Conservation (phyloP, 768 basidiomycete species). For the Russula virescens region DNA sequence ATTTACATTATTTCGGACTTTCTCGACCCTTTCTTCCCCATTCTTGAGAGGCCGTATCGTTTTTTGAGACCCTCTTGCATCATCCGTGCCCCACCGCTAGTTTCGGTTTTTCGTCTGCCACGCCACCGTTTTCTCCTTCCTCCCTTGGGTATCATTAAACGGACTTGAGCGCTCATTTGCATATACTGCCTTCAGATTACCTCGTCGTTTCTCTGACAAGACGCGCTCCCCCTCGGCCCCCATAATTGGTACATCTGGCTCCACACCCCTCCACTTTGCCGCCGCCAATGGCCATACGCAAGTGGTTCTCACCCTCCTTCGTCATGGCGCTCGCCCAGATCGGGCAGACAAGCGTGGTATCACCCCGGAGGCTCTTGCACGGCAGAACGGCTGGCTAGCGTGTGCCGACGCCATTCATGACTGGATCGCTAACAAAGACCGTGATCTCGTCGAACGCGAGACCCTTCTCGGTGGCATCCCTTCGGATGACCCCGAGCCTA, state of each 20-base stretch:
- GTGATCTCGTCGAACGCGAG: conserved; percentile 51
- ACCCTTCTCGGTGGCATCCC: conserved; percentile 20
- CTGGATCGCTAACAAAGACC: conserved; percentile 59
- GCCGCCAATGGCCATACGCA: conserved; percentile 87
- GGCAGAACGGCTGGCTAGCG: conserved; percentile 71
- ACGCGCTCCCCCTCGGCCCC: conserved; percentile 59
- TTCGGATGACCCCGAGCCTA: conserved; percentile 30
- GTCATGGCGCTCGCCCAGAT: conserved; percentile 76
- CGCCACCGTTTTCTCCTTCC: conserved; percentile 1
- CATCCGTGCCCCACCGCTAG: background rate
- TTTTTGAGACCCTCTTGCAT: background rate
- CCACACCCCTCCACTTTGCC: conserved; percentile 94
- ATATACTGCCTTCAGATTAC: conserved; percentile 42
- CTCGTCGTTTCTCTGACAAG: conserved; percentile 69
- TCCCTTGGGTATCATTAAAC: background rate
- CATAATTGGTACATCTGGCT: conserved; percentile 78
- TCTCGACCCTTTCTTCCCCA: background rate
- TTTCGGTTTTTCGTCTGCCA: background rate
- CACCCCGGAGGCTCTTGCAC: conserved; percentile 80
- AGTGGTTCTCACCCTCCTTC: conserved; percentile 73
- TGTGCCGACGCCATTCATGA: conserved; percentile 69
- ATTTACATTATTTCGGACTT: conserved; percentile 24
- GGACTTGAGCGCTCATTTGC: background rate
- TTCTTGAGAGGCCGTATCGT: background rate
- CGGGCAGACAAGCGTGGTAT: conserved; percentile 87